Evolutionary conservation across 2,329 filamentous ascomycete genomes (phyloP).

Genomic region (Trichophyton mentagrophytes): DNA sequence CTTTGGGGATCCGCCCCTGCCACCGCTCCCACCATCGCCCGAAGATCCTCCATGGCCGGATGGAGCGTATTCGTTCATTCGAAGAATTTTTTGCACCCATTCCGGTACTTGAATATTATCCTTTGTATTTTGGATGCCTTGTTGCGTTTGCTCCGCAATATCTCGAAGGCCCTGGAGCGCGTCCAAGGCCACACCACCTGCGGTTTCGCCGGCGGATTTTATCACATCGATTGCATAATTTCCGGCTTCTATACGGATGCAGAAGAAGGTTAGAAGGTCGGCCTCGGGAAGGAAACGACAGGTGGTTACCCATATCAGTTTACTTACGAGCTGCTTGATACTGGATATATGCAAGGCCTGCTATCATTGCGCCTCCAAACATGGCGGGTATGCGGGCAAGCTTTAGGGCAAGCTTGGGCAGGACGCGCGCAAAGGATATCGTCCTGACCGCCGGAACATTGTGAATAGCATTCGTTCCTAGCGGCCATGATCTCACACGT

Average conservation of each 20-base stretch:
- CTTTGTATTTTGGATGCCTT: constrained; percentile 73
- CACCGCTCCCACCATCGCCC: constrained; percentile 31
- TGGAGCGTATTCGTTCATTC: constrained; percentile 47
- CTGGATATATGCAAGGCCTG: constrained; percentile 80
- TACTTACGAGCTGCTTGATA: constrained; percentile 80
- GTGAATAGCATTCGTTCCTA: constrained; percentile 71
- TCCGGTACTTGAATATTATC: constrained; percentile 58
- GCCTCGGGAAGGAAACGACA: neutral
- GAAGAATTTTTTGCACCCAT: constrained; percentile 67
- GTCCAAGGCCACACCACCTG: constrained; percentile 53
- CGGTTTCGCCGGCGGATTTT: constrained; percentile 57
- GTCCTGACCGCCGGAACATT: constrained; percentile 55
- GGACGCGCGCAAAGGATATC: constrained; percentile 52
- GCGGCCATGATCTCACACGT: constrained; percentile 48
- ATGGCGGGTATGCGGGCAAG: constrained; percentile 78
- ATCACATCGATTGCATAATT: constrained; percentile 67
- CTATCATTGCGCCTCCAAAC: constrained; percentile 78
- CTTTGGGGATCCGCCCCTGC: constrained; percentile 34
- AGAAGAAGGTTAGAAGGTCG: neutral
- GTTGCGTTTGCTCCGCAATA: constrained; percentile 64
- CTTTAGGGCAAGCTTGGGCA: constrained; percentile 86
- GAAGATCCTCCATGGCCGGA: constrained; percentile 35
- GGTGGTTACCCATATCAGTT: neutral
- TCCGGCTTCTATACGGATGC: constrained; percentile 47
- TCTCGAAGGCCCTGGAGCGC: constrained; percentile 60